phyloP scores from a whole-genome alignment of 2,329 filamentous ascomycete genomes.

The Claviceps sorghi region DNA sequence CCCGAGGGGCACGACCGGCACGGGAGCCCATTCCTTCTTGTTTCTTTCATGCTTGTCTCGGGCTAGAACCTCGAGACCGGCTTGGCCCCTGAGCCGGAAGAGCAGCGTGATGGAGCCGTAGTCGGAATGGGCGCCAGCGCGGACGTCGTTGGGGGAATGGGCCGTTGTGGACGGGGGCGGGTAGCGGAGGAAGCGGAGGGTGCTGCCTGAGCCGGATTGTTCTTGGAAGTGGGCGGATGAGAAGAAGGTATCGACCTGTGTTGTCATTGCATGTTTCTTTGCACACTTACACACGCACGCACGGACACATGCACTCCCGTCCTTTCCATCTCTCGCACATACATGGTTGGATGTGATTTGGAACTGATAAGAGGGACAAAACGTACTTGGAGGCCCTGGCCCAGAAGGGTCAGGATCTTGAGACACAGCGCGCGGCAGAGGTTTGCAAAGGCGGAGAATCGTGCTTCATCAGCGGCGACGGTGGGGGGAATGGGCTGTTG shows the following conservation, averaged over 20 bases:
- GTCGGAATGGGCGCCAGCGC: slow-evolving; percentile 85
- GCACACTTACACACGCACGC: neutral
- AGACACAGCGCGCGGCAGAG: slow-evolving; percentile 61
- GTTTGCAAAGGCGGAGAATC: slow-evolving; percentile 51
- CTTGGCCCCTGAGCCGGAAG: slow-evolving; percentile 73
- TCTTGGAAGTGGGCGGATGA: slow-evolving; percentile 32
- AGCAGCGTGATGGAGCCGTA: slow-evolving; percentile 62
- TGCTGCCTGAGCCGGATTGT: slow-evolving; percentile 37
- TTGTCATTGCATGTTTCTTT: neutral
- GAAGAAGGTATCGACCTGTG: slow-evolving; percentile 38
- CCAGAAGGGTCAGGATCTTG: slow-evolving; percentile 61
- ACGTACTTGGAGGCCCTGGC: slow-evolving; percentile 54
- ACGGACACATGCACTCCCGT: no score
- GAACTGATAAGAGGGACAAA: neutral
- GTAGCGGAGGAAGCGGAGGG: slow-evolving; percentile 60
- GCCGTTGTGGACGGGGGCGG: slow-evolving; percentile 35
- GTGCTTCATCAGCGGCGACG: slow-evolving; percentile 42
- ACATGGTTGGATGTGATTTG: neutral
- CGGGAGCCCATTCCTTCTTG: slow-evolving; percentile 40
- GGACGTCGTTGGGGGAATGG: slow-evolving; percentile 46
- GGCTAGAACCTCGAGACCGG: slow-evolving; percentile 70
- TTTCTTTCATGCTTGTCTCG: slow-evolving; percentile 18
- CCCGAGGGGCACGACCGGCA: slow-evolving; percentile 49
- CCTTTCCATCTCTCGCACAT: no score
- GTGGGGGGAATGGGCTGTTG: slow-evolving; percentile 62